Conservation (phyloP, 305 asterid genomes). For the Nicotiana rustica region DNA sequence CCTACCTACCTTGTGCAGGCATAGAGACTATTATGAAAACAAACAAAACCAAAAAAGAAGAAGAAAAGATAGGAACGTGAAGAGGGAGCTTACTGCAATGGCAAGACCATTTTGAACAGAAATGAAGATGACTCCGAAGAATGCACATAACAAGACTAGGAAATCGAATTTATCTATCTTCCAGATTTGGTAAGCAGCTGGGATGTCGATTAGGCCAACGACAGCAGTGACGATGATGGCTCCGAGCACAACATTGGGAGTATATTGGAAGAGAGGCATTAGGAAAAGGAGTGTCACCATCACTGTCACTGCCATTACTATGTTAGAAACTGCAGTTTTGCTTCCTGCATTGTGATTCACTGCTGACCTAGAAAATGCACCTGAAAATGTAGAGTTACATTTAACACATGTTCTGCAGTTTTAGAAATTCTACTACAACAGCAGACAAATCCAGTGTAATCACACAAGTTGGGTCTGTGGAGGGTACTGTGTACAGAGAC, state of each 20-base stretch:
- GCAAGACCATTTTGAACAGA: slow-evolving; percentile 86
- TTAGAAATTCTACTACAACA: too few relatives aligned
- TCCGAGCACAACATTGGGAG: slow-evolving; percentile 82
- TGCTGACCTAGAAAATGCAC: slow-evolving; percentile 89
- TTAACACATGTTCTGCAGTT: background rate
- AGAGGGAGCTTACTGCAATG: slow-evolving; percentile 58
- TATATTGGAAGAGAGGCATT: slow-evolving; percentile 92
- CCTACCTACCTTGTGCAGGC: too few relatives aligned
- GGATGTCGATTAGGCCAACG: slow-evolving; percentile 77
- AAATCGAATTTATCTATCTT: slow-evolving; percentile 84
- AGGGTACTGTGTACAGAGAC: too few relatives aligned
- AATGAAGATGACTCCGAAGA: slow-evolving; percentile 78
- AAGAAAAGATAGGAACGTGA: background rate
- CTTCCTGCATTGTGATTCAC: slow-evolving; percentile 96
- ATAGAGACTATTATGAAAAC: background rate
- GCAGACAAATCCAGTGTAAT: too few relatives aligned
- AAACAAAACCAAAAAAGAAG: background rate
- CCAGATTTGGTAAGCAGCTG: slow-evolving; percentile 79
- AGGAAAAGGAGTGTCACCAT: slow-evolving; percentile 88
- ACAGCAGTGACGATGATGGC: slow-evolving; percentile 91
- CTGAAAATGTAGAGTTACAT: slow-evolving; percentile 41
- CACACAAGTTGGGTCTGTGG: too few relatives aligned
- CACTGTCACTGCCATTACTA: slow-evolving; percentile 78
- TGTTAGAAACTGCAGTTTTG: slow-evolving; percentile 83
- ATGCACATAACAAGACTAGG: slow-evolving; percentile 69